Conservation (phyloP, 345 rosid genomes). For the Moricandia arvensis region DNA sequence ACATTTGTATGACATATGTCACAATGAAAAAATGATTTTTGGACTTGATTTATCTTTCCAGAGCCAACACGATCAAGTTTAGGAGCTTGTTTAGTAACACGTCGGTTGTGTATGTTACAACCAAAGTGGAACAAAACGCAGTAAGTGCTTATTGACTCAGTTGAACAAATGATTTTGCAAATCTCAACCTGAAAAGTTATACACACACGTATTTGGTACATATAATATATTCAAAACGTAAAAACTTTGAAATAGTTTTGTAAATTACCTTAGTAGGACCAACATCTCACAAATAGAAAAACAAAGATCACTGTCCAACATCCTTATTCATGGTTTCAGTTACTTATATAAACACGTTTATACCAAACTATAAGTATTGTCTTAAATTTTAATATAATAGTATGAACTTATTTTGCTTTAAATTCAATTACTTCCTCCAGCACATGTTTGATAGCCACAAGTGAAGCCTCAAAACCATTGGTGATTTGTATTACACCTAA, state of each 20-base stretch:
- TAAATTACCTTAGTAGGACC: no score
- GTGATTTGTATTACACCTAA: neutral
- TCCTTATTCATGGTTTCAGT: no score
- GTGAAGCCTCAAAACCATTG: neutral
- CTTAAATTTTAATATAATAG: no score
- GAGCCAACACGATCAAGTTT: neutral
- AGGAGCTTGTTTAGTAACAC: neutral
- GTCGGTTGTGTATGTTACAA: neutral
- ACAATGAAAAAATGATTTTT: neutral
- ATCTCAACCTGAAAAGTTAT: neutral
- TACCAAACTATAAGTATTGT: no score
- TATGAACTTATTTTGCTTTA: neutral
- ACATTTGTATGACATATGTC: neutral
- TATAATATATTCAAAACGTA: no score
- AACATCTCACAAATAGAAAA: no score
- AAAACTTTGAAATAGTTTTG: no score
- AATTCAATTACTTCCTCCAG: neutral
- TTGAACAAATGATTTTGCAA: neutral
- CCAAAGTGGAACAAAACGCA: neutral
- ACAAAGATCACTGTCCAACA: no score
- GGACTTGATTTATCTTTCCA: neutral
- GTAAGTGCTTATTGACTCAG: neutral
- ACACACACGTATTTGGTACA: neutral
- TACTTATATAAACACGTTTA: no score
- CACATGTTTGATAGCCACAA: neutral